Percentiles rank a stretch among this genome's conserved stretches.
phyloP scores from a whole-genome alignment of 2,329 filamentous ascomycete species.

The Trichoderma koningii region DNA sequence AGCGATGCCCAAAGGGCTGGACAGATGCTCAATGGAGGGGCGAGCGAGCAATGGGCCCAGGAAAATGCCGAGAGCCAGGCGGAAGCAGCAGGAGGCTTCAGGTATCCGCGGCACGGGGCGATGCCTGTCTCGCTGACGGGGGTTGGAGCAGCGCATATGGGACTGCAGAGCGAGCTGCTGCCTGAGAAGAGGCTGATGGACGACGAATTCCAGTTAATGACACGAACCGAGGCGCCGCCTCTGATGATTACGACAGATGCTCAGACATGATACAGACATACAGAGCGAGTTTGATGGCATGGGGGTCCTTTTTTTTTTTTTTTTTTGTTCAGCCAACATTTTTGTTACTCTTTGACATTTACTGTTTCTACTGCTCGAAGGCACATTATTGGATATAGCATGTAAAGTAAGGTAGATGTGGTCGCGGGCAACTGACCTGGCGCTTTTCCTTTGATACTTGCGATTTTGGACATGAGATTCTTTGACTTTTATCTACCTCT shows the following conservation, averaged over 20 bases:
- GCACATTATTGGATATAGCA: background rate
- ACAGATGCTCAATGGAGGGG: background rate
- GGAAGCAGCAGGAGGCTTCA: constrained; percentile 1
- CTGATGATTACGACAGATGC: constrained; percentile 31
- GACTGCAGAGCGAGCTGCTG: constrained; percentile 30
- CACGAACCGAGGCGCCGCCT: constrained; percentile 29
- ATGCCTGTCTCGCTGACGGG: constrained; percentile 33
- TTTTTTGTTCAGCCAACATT: background rate
- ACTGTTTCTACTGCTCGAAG: background rate
- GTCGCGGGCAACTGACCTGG: constrained; percentile 27
- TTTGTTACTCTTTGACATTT: background rate
- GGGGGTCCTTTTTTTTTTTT: too few relatives aligned
- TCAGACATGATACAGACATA: constrained; percentile 22
- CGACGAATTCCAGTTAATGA: constrained; percentile 29
- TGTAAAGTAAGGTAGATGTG: constrained; percentile 22
- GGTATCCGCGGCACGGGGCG: constrained; percentile 22
- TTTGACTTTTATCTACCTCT: background rate
- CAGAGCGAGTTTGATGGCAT: background rate
- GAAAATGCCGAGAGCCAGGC: background rate
- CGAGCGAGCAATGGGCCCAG: background rate
- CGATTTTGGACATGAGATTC: constrained; percentile 17
- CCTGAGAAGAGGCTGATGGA: constrained; percentile 29
- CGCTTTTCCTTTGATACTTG: background rate
- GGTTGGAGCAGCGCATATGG: constrained; percentile 34
- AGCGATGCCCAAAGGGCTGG: constrained; percentile 5